Evolutionary conservation across 805 yeast genomes (phyloP).

Genomic region (Ogataea saltuana): DNA sequence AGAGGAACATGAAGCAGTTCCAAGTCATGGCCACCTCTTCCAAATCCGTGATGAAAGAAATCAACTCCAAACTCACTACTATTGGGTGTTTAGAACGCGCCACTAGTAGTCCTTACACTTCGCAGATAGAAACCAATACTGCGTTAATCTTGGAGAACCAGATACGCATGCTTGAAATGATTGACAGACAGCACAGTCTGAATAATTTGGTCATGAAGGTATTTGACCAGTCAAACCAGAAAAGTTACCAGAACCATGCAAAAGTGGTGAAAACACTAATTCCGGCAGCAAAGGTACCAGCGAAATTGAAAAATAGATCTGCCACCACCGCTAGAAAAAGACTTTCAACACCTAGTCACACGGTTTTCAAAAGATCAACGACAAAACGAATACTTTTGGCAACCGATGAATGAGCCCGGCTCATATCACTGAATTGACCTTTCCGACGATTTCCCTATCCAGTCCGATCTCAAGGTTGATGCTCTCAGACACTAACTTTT

Average conservation of each 20-base stretch:
- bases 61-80: constrained; percentile 13
- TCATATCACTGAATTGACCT: constrained; percentile 2
- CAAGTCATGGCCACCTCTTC: constrained; percentile 15
- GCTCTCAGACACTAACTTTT: constrained; percentile 4
- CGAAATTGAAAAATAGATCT: not conserved
- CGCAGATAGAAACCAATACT: constrained; percentile 12
- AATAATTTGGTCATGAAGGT: not conserved
- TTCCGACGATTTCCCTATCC: constrained; percentile 15
- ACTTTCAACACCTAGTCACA: not conserved
- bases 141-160: constrained; percentile 18
- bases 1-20: constrained; percentile 9
- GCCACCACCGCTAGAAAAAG: not conserved
- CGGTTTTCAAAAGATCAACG: not conserved
- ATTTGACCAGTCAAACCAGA: not conserved
- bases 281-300: not conserved
- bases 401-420: constrained; percentile 1
- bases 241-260: not conserved
- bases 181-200: constrained; percentile 6
- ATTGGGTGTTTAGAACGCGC: constrained; percentile 4
- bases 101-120: not conserved
- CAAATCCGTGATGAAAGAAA: constrained; percentile 12
- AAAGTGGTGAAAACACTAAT: not conserved
- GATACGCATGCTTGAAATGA: constrained; percentile 9
- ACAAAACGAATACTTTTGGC: constrained; percentile 9
- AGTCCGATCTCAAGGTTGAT: constrained; percentile 22